Percentiles rank a stretch among this genome's conserved stretches.
Conservation (phyloP, 2,329 filamentous ascomycete genomes). For the Diaporthe sp. region DNA sequence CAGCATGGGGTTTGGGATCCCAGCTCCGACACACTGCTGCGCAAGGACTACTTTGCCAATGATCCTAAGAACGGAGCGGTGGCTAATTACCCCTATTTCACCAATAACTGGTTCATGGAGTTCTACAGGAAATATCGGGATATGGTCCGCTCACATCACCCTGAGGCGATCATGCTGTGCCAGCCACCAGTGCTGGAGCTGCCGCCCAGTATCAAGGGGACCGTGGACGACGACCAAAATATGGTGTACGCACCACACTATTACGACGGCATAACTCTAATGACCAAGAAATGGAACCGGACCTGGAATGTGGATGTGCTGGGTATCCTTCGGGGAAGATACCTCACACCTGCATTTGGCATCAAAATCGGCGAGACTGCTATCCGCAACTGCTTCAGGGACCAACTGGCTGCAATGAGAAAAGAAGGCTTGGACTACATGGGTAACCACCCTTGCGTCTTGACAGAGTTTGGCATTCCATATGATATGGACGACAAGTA, state of each 20-base stretch:
- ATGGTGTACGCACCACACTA: slow-evolving; percentile 96
- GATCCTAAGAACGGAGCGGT: slow-evolving; percentile 80
- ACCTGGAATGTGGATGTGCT: slow-evolving; percentile 98
- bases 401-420: slow-evolving; percentile 86
- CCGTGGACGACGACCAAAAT: slow-evolving; percentile 87
- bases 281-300: slow-evolving; percentile 99
- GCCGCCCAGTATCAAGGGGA: slow-evolving; percentile 89
- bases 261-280: slow-evolving; percentile 95
- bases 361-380: slow-evolving; percentile 94
- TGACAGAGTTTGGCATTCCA: slow-evolving; percentile 97
- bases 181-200: slow-evolving; percentile 94
- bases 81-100: slow-evolving; percentile 88
- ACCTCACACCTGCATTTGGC: slow-evolving; percentile 89
- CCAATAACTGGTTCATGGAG: slow-evolving; percentile 91
- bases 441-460: slow-evolving; percentile 88
- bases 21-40: slow-evolving; percentile 79
- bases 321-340: slow-evolving; percentile 89
- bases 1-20: slow-evolving; percentile 97
- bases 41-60: slow-evolving; percentile 89
- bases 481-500: slow-evolving; percentile 99
- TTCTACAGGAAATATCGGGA: slow-evolving; percentile 84
- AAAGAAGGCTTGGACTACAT: slow-evolving; percentile 91
- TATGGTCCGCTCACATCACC: slow-evolving; percentile 81
- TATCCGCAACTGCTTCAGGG: slow-evolving; percentile 91
- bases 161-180: slow-evolving; percentile 87